Evolutionary conservation across 768 basidiomycete genomes (phyloP).

Genomic region (Mycena sanguinolenta): DNA sequence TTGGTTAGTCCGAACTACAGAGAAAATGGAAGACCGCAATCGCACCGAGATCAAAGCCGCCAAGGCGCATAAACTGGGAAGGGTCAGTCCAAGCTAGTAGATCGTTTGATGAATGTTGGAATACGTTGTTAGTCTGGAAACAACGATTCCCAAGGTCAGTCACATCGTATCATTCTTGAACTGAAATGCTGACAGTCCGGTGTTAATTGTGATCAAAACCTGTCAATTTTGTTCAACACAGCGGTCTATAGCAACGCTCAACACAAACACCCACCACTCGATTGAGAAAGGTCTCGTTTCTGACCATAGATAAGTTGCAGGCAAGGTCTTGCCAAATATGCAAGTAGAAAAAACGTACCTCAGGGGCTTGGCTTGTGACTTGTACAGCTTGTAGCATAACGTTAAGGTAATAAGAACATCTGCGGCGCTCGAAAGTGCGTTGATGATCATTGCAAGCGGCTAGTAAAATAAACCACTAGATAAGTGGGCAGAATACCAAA

Average conservation of each 20-base stretch:
- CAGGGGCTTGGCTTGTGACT: conserved; percentile 64
- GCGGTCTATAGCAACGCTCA: not conserved
- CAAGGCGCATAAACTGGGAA: too few relatives aligned
- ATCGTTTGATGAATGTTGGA: too few relatives aligned
- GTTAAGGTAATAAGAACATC: conserved; percentile 64
- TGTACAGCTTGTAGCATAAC: conserved; percentile 60
- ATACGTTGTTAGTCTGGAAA: too few relatives aligned
- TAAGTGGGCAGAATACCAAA: not conserved
- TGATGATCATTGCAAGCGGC: conserved; percentile 65
- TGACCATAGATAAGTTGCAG: conserved; percentile 15
- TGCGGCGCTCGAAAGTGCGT: conserved; percentile 59
- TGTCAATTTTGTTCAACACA: conserved; percentile 28
- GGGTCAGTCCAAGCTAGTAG: too few relatives aligned
- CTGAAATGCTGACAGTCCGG: conserved; percentile 53
- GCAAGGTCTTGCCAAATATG: too few relatives aligned
- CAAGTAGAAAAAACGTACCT: conserved; percentile 49
- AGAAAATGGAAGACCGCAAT: too few relatives aligned
- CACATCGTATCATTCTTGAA: too few relatives aligned
- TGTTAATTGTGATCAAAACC: conserved; percentile 69
- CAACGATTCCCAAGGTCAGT: too few relatives aligned
- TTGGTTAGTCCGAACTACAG: too few relatives aligned
- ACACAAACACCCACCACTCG: conserved; percentile 50
- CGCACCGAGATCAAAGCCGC: too few relatives aligned
- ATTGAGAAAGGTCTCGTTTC: conserved; percentile 65
- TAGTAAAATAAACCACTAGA: conserved; percentile 26